phyloP scores from a whole-genome alignment of 441 rosid species.

The Lepidium campestre region DNA sequence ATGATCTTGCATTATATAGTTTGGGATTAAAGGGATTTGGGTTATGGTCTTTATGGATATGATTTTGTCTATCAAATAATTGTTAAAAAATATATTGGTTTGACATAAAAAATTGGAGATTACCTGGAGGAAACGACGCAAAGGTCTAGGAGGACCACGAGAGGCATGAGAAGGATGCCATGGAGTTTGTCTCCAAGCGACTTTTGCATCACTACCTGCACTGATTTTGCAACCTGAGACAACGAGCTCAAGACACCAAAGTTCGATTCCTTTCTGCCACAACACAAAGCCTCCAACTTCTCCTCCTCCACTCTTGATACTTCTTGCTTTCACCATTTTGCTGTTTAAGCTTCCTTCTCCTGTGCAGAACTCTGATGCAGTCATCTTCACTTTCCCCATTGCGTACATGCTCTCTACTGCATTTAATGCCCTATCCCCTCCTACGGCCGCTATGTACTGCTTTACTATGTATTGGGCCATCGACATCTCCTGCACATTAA shows the following conservation, averaged over 20 bases:
- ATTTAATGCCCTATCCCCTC: slow-evolving; percentile 67
- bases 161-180: slow-evolving; percentile 98
- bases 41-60: too few relatives aligned
- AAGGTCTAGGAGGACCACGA: slow-evolving; percentile 93
- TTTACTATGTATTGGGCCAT: slow-evolving; percentile 90
- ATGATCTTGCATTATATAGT: too few relatives aligned
- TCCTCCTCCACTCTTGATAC: slow-evolving; percentile 45
- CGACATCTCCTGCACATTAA: slow-evolving; percentile 63
- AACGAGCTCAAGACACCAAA: slow-evolving; percentile 89
- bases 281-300: slow-evolving; percentile 89
- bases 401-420: slow-evolving; percentile 74
- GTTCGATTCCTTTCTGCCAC: slow-evolving; percentile 83
- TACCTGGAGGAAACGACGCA: slow-evolving; percentile 88
- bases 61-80: too few relatives aligned
- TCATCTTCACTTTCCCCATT: slow-evolving; percentile 91
- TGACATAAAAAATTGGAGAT: background rate
- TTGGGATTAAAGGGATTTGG: too few relatives aligned
- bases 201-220: slow-evolving; percentile 90
- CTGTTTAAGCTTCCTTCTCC: slow-evolving; percentile 57
- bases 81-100: too few relatives aligned
- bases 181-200: slow-evolving; percentile 97
- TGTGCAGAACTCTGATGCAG: slow-evolving; percentile 62
- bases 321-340: slow-evolving; percentile 43
- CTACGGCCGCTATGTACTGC: slow-evolving; percentile 78
- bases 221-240: slow-evolving; percentile 86